phyloP scores from a whole-genome alignment of 2,329 filamentous ascomycete genomes.

The Arthrobotrys sphaeroides region DNA sequence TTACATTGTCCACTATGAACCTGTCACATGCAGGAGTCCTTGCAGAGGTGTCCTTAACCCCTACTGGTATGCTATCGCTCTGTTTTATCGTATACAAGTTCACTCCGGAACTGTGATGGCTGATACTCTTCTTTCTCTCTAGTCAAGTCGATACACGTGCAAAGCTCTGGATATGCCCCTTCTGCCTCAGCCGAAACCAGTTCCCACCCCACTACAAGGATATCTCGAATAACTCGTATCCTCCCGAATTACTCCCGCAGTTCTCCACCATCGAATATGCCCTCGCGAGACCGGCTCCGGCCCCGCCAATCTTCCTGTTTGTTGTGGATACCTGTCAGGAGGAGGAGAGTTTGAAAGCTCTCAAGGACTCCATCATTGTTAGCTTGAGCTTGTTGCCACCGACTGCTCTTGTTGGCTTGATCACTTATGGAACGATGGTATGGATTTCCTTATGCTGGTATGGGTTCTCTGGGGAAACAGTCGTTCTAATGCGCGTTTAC shows the following conservation, averaged over 20 bases:
- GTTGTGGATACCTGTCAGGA: slow-evolving; percentile 90
- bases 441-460: slow-evolving; percentile 47
- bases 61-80: slow-evolving; percentile 75
- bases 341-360: slow-evolving; percentile 80
- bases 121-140: slow-evolving; percentile 19
- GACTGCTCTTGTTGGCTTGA: slow-evolving; percentile 81
- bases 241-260: slow-evolving; percentile 80
- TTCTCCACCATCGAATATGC: slow-evolving; percentile 93
- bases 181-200: slow-evolving; percentile 83
- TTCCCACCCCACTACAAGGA: slow-evolving; percentile 89
- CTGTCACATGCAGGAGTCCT: slow-evolving; percentile 89
- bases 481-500: slow-evolving; percentile 18
- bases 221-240: slow-evolving; percentile 82
- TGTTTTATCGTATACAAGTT: not conserved
- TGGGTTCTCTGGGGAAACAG: not conserved
- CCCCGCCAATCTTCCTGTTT: slow-evolving; percentile 85
- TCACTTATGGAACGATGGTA: slow-evolving; percentile 94
- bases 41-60: slow-evolving; percentile 96
- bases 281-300: slow-evolving; percentile 81
- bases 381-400: slow-evolving; percentile 82
- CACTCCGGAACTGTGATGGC: not conserved
- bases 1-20: slow-evolving; percentile 81
- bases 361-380: slow-evolving; percentile 88
- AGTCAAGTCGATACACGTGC: slow-evolving; percentile 86
- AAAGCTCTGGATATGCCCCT: slow-evolving; percentile 87